Base-by-base conservation (phyloP, 176 grass and related monocot species). In the Aegilops bicornis region DNA sequence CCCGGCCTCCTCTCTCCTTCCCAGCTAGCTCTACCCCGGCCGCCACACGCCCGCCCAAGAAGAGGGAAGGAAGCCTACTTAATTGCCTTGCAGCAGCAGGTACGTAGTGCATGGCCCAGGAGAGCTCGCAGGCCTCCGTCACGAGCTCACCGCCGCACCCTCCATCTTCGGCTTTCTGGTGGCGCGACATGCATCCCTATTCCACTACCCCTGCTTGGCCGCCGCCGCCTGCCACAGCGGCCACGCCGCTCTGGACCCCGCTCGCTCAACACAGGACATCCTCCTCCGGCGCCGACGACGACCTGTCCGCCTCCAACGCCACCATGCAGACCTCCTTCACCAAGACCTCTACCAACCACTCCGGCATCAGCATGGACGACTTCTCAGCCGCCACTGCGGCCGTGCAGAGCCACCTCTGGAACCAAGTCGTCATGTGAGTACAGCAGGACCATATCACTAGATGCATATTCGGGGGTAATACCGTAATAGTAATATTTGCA, bases 401-500 rank as follows among this genome's bases (percentile, higher is more conserved):
- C 70, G 82, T 76, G 29, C 91, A 98, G 89, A 95, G 87, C 92
- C 87, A 98, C 81, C 83, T 95, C 35, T 98, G 93, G 95, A 98
- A 82, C 81, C 95, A 98, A 82, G 93, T 93, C 80, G 60, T 93
- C 62, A 80, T 98, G 95, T 98, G 25, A 95, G 95, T 95, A 82
- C 50, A 32, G 20, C 36, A 17, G 3, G 3, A 31, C 13, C 68
- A n/a, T 40, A 43, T 43, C 35, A 71, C 35, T 42, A 42, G 19
- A 42, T 75, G 72, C 60, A 47, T 54, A 76, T 85, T 77, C 10
- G 40, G 40, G 10, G 40, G 40, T 43, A 43, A 42, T 42, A 42
- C 9, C 39, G 7, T 39, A 39, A 40, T 43, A 43, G 40, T 43
- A 43, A 43, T 43, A 43, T 43, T 43, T 85, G 86, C 83, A 88